Evolutionary conservation across 2,329 filamentous ascomycete genomes (phyloP).

Genomic region (Bipolaris zeicola): DNA sequence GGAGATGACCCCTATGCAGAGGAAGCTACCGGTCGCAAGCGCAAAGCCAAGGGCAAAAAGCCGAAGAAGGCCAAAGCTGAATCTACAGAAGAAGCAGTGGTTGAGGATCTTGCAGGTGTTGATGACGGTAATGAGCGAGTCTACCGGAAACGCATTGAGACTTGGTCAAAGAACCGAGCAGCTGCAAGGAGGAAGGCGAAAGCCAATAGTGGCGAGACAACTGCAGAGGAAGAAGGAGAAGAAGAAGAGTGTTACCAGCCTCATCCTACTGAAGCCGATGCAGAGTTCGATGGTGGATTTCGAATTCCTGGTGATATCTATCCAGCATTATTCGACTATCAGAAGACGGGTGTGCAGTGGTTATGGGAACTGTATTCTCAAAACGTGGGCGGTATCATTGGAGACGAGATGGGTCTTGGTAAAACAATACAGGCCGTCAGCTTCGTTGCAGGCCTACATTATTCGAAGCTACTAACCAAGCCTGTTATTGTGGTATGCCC

Average conservation of each 20-base stretch:
- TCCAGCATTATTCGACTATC: constrained; percentile 91
- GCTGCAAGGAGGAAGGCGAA: constrained; percentile 60
- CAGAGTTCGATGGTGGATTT: constrained; percentile 74
- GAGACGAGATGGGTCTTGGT: constrained; percentile 98
- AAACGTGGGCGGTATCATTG: constrained; percentile 89
- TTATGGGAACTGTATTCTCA: constrained; percentile 90
- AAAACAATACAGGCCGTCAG: constrained; percentile 86
- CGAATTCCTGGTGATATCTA: constrained; percentile 91
- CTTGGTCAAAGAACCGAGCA: constrained; percentile 72
- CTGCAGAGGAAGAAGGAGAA: constrained; percentile 46
- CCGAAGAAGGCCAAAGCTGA: constrained; percentile 29
- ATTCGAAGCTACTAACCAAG: constrained; percentile 81
- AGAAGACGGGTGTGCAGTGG: constrained; percentile 97
- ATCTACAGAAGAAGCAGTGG: constrained; percentile 33
- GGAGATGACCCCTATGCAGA: constrained; percentile 50
- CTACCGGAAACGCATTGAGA: constrained; percentile 75
- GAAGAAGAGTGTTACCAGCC: constrained; percentile 77
- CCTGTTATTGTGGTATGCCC: constrained; percentile 92
- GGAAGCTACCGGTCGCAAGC: constrained; percentile 48
- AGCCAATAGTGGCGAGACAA: constrained; percentile 40
- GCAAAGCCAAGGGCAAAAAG: constrained; percentile 42
- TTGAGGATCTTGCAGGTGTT: constrained; percentile 66
- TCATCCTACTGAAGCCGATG: constrained; percentile 80
- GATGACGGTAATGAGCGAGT: constrained; percentile 89
- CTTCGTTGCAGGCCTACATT: constrained; percentile 88